Evolutionary conservation across 306 rosid species (phyloP), one percentile per base, ranked within the genome.

Genomic region (Malus sylvestris): DNA sequence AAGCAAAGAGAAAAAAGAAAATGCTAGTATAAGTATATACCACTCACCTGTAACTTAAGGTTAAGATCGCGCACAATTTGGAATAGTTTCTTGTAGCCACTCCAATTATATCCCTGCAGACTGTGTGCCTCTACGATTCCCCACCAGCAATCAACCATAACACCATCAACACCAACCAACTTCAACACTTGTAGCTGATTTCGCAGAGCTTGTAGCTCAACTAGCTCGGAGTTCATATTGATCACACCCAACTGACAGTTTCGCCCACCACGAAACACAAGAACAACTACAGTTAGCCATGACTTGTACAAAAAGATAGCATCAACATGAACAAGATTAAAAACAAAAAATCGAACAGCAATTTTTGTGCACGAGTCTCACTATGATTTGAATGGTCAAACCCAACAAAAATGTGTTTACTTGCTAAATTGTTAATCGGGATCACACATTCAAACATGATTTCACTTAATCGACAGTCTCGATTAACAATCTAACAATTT

Each of bases 81-180:
- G n/a, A n/a, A n/a, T n/a, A n/a, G n/a, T n/a, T n/a, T n/a, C n/a
- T n/a, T n/a, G n/a, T n/a, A n/a, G n/a, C n/a, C n/a, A n/a, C n/a
- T n/a, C n/a, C n/a, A n/a, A n/a, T n/a, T n/a, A n/a, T n/a, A n/a
- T n/a, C n/a, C n/a, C n/a, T n/a, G n/a, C n/a, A n/a, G n/a, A n/a
- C n/a, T n/a, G n/a, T n/a, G n/a, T n/a, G n/a, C n/a, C n/a, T n/a
- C n/a, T n/a, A n/a, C n/a, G n/a, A n/a, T n/a, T n/a, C 96, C 96
- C 97, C 97, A 93, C 97, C 97, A 93, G 89, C 96, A 90, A 78
- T 93, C 93, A 58, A 93, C 89, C 91, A 85, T 89, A 61, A 90
- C 89, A 76, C 97, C 97, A 59, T 90, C 97, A 73, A 90, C 92
- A 70, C 87, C 83, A 35, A 81, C 78, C 3, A 94, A 90, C 84